phyloP scores from a whole-genome alignment of 768 basidiomycete genomes.

The Phanerodontia chrysosporium region DNA sequence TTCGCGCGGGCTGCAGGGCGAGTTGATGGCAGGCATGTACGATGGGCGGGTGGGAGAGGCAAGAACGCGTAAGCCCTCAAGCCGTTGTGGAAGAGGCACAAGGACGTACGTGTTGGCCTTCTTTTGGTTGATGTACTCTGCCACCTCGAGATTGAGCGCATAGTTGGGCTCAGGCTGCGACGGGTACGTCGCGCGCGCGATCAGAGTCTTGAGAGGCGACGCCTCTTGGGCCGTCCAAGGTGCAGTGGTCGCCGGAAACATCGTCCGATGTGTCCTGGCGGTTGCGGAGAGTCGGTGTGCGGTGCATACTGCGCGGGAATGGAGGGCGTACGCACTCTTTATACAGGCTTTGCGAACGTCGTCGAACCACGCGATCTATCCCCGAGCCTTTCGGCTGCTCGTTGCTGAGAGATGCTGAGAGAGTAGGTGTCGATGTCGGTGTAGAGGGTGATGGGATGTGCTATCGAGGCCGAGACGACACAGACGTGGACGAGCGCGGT shows the following conservation, averaged over 20 bases:
- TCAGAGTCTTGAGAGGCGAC: conserved; percentile 65
- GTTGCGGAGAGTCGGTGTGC: background rate
- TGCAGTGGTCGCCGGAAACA: conserved; percentile 5
- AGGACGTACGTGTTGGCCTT: conserved; percentile 88
- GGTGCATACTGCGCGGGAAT: background rate
- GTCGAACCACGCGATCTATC: background rate
- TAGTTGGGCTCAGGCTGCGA: conserved; percentile 87
- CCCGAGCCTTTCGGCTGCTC: background rate
- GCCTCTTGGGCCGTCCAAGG: conserved; percentile 41
- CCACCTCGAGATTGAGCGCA: conserved; percentile 87
- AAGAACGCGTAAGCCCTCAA: background rate
- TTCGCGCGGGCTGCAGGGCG: conserved; percentile 74
- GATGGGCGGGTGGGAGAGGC: background rate
- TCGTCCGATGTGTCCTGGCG: background rate
- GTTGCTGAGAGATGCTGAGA: too few species aligned
- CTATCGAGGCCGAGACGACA: background rate
- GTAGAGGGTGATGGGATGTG: background rate
- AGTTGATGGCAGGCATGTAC: background rate
- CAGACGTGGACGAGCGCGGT: conserved; percentile 5
- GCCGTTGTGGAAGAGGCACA: too few species aligned
- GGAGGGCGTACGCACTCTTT: background rate
- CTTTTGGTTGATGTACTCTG: conserved; percentile 89
- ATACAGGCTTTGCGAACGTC: background rate
- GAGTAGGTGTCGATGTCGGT: background rate
- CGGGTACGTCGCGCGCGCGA: conserved; percentile 84